phyloP scores from a whole-genome alignment of 1,139 yeast genomes.

The Sugiyamaella grinbergsii region DNA sequence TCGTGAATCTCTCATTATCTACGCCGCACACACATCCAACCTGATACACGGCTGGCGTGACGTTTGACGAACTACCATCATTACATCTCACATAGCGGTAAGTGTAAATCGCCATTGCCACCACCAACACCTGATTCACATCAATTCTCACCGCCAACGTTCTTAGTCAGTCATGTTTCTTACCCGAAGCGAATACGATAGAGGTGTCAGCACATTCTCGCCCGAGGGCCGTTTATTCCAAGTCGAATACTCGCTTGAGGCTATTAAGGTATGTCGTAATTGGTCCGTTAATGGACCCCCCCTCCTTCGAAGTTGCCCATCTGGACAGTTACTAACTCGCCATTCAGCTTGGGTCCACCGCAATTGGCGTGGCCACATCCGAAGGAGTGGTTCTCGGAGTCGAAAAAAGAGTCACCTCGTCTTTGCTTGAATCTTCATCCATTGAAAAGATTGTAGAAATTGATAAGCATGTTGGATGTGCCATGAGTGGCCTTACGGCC shows the following conservation, averaged over 20 bases:
- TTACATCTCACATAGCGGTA: too few relatives aligned
- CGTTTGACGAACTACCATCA: not conserved
- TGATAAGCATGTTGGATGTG: conserved; percentile 94
- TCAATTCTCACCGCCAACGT: not conserved
- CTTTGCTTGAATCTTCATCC: conserved; percentile 85
- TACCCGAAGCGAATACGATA: conserved; percentile 98
- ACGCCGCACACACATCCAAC: too few relatives aligned
- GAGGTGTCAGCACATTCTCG: conserved; percentile 97
- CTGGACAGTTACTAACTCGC: too few relatives aligned
- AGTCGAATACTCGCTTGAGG: conserved; percentile 97
- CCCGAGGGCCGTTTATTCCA: conserved; percentile 99
- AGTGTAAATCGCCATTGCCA: not conserved
- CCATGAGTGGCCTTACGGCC: conserved; percentile 98
- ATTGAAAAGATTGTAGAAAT: conserved; percentile 96
- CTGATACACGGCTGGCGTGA: not conserved
- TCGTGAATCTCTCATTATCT: too few relatives aligned
- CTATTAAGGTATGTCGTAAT: conserved; percentile 65
- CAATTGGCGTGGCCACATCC: conserved; percentile 95
- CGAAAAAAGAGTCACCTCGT: conserved; percentile 94
- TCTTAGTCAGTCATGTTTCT: conserved; percentile 68
- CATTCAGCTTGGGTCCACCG: conserved; percentile 77
- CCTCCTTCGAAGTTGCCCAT: not conserved
- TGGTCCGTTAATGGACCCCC: not conserved
- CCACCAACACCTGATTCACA: not conserved
- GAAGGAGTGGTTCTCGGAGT: conserved; percentile 97